A percentile compares a stretch with the other conserved stretches of the same genome.
phyloP scores from a whole-genome alignment of 1,284 basidiomycete species.

The Salmacisia buchloeana region DNA sequence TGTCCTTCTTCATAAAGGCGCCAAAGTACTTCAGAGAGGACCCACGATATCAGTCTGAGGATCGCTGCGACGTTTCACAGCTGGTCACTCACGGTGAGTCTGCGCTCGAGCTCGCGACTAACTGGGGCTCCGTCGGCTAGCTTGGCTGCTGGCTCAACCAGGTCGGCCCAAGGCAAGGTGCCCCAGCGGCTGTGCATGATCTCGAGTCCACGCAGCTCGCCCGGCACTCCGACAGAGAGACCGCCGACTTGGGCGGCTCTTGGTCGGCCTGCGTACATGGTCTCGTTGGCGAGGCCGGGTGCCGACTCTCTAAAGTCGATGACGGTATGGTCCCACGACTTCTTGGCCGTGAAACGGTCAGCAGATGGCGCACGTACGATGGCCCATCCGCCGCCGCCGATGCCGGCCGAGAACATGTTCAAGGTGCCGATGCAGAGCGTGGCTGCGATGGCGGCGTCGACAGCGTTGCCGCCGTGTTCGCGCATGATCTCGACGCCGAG shows the following conservation, averaged over 20 bases:
- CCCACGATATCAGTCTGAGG: neutral
- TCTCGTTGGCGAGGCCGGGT: constrained; percentile 50
- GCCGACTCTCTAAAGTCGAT: constrained; percentile 54
- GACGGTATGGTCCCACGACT: constrained; percentile 43
- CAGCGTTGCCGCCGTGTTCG: constrained; percentile 51
- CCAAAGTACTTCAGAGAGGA: constrained; percentile 37
- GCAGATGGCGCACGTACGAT: constrained; percentile 56
- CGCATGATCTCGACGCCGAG: constrained; percentile 51
- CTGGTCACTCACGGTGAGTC: constrained; percentile 62
- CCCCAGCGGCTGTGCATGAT: constrained; percentile 44
- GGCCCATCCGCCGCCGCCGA: constrained; percentile 51
- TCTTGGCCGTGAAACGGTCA: constrained; percentile 2
- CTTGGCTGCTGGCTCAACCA: constrained; percentile 44
- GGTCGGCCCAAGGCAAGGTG: constrained; percentile 41
- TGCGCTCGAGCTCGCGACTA: constrained; percentile 65
- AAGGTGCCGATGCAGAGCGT: constrained; percentile 52
- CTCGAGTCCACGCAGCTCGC: constrained; percentile 49
- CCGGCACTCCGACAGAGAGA: constrained; percentile 49
- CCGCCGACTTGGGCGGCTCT: constrained; percentile 27
- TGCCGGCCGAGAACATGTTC: constrained; percentile 52
- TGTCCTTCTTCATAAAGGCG: constrained; percentile 65
- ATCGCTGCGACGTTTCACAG: neutral
- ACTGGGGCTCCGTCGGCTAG: constrained; percentile 65
- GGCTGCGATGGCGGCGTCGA: constrained; percentile 50
- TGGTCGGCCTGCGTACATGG: constrained; percentile 39